Base-by-base conservation (phyloP, 148 eudicot genomes). In the Silene latifolia region DNA sequence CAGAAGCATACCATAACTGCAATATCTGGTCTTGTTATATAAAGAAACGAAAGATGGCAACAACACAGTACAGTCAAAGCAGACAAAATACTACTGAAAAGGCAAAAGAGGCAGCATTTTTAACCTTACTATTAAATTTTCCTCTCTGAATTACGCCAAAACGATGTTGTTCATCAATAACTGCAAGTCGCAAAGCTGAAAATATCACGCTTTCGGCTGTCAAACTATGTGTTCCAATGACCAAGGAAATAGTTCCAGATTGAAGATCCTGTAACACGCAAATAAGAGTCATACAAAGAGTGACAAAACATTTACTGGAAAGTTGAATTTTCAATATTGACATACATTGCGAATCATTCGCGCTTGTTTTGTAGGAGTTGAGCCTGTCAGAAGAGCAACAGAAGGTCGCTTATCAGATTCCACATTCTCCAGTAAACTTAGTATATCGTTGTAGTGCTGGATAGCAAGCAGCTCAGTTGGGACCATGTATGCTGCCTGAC, bases 71-170 rank as follows among this genome's bases (percentile, higher is more conserved):
- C 35, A 60, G 12, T 63, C 25, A 56, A 27, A 6, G 23, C 25
- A 46, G 54, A 44, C 71, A 35, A 47, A 67, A 13, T 44, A 23
- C 54, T 54, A 12, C 58, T 42, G 27, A 42, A 46, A 59, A 13
- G 32, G 23, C 21, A 73, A 3, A 10, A 14, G 19, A 46, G 73
- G 54, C 18, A 80, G 32, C 47, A 15, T 1, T 10, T 10, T 21
- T 77, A 74, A 95, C 98, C 97, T 95, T 95, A 83, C 93, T 90
- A 82, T 95, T 92, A 67, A 95, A 92, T 48, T 80, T 83, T 75
- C 97, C 98, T 82, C 98, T 89, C 82, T 95, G 98, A 75, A 95
- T 89, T 79, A 95, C 98, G 78, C 98, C 98, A 81, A 95, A 95
- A 47, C 98, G 93, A 72, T 95, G 98, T 76, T 95, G 98, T 71